A percentile compares a stretch with the other conserved stretches of the same genome.
phyloP scores from a whole-genome alignment of 768 basidiomycete species.

The Hydnomerulius pinastri region DNA sequence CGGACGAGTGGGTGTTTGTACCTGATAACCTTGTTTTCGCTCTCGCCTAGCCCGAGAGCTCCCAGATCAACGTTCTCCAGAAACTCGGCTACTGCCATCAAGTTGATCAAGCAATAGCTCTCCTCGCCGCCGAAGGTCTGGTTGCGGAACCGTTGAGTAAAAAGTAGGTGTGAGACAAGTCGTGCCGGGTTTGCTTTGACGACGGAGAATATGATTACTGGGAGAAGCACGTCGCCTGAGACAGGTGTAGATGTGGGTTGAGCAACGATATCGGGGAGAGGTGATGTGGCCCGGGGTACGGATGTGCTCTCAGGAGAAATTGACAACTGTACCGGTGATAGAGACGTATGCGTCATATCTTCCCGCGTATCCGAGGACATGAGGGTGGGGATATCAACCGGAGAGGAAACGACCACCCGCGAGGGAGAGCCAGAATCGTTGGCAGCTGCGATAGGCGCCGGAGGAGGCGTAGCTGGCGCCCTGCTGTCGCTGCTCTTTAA shows the following conservation, averaged over 20 bases:
- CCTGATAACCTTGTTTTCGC: slow-evolving; percentile 59
- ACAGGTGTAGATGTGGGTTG: slow-evolving; percentile 47
- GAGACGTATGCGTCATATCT: slow-evolving; percentile 2
- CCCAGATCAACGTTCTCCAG: slow-evolving; percentile 91
- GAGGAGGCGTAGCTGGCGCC: not conserved
- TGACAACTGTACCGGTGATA: slow-evolving; percentile 9
- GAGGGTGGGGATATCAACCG: slow-evolving; percentile 4
- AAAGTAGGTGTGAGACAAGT: slow-evolving; percentile 57
- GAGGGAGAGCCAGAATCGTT: slow-evolving; percentile 2
- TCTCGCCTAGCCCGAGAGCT: slow-evolving; percentile 62
- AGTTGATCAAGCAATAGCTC: slow-evolving; percentile 90
- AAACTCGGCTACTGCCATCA: slow-evolving; percentile 95
- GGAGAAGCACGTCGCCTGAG: slow-evolving; percentile 88
- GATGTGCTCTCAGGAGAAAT: slow-evolving; percentile 3
- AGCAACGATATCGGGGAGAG: slow-evolving; percentile 11
- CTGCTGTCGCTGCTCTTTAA: slow-evolving; percentile 53
- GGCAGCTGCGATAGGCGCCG: not conserved
- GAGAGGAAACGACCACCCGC: slow-evolving; percentile 4
- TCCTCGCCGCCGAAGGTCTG: slow-evolving; percentile 59
- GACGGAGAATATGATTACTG: slow-evolving; percentile 90
- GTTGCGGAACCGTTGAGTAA: slow-evolving; percentile 35
- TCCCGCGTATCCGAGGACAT: not conserved
- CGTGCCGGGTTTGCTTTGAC: slow-evolving; percentile 90
- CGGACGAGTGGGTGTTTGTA: slow-evolving; percentile 26
- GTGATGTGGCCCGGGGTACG: slow-evolving; percentile 1